phyloP scores from a whole-genome alignment of 768 basidiomycete species.

The Mycena kentingensis region DNA sequence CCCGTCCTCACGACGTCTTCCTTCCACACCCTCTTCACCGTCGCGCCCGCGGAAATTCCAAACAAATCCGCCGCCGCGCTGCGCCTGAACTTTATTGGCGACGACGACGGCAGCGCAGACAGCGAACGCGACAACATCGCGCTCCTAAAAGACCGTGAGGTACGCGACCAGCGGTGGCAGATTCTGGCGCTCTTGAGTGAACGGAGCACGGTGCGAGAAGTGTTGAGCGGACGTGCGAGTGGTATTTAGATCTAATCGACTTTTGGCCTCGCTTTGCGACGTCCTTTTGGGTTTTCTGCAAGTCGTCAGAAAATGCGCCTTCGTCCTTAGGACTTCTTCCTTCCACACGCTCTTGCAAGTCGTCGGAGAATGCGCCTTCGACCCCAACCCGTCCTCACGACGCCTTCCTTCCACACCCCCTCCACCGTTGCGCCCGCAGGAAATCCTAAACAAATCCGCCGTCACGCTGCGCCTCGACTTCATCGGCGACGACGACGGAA shows the following conservation, averaged over 20 bases:
- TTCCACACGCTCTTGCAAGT: background rate
- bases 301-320: too few relatives aligned
- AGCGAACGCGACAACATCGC: constrained; percentile 54
- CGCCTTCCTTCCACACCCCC: constrained; percentile 73
- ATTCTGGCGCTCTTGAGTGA: constrained; percentile 74
- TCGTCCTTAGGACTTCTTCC: too few relatives aligned
- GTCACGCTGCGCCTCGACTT: constrained; percentile 68
- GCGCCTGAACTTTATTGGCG: constrained; percentile 56
- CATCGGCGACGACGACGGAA: constrained; percentile 50
- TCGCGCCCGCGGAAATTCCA: constrained; percentile 77
- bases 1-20: constrained; percentile 65
- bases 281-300: too few relatives aligned
- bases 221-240: constrained; percentile 37
- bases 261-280: background rate
- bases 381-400: constrained; percentile 55
- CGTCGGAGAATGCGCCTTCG: constrained; percentile 21
- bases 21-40: constrained; percentile 76
- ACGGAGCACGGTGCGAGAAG: constrained; percentile 70
- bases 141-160: constrained; percentile 63
- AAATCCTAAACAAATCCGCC: constrained; percentile 76
- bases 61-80: constrained; percentile 78
- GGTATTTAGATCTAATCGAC: constrained; percentile 24
- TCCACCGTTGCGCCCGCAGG: constrained; percentile 78
- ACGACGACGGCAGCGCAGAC: constrained; percentile 48
- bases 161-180: constrained; percentile 74